A percentile compares a stretch with the other conserved stretches of the same genome.
Evolutionary conservation across 2,329 filamentous ascomycete genomes (phyloP).

Genomic region (Calycina marina): DNA sequence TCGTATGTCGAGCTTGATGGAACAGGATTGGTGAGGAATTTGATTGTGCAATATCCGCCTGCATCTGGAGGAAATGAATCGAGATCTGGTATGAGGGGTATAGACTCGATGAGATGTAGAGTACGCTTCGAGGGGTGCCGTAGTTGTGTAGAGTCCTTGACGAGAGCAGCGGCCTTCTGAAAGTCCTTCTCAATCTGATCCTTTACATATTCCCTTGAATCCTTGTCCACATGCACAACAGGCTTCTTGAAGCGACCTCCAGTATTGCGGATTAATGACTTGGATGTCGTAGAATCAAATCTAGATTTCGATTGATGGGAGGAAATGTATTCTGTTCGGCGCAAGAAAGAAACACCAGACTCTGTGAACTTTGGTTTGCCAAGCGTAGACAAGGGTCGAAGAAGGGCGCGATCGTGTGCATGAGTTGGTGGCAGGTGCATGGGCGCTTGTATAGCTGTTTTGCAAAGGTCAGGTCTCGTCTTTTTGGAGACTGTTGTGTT

Average conservation of each 20-base stretch:
- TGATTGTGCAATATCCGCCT: constrained; percentile 54
- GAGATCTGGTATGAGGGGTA: constrained; percentile 48
- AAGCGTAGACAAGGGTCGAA: constrained; percentile 70
- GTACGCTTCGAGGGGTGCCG: constrained; percentile 42
- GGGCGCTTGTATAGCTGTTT: constrained; percentile 65
- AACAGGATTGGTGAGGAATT: constrained; percentile 52
- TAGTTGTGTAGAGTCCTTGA: constrained; percentile 38
- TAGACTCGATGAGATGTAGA: constrained; percentile 42
- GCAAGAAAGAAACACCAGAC: constrained; percentile 78
- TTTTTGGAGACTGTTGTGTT: constrained; percentile 2
- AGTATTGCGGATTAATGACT: constrained; percentile 30
- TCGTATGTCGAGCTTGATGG: constrained; percentile 38
- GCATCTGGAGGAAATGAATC: constrained; percentile 57
- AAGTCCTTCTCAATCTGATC: constrained; percentile 52
- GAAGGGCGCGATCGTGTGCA: constrained; percentile 68
- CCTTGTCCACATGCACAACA: constrained; percentile 37
- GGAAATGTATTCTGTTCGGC: constrained; percentile 90
- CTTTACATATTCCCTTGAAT: constrained; percentile 51
- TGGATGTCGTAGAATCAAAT: constrained; percentile 37
- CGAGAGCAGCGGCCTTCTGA: constrained; percentile 35
- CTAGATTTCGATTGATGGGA: constrained; percentile 35
- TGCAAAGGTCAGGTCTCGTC: constrained; percentile 12
- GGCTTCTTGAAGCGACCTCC: constrained; percentile 25
- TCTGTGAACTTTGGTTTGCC: constrained; percentile 70
- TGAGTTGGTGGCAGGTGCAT: constrained; percentile 58